Evolutionary conservation across 1,284 basidiomycete species (phyloP), one percentile per base, ranked within the genome.

Genomic region (Moesziomyces parantarcticus): DNA sequence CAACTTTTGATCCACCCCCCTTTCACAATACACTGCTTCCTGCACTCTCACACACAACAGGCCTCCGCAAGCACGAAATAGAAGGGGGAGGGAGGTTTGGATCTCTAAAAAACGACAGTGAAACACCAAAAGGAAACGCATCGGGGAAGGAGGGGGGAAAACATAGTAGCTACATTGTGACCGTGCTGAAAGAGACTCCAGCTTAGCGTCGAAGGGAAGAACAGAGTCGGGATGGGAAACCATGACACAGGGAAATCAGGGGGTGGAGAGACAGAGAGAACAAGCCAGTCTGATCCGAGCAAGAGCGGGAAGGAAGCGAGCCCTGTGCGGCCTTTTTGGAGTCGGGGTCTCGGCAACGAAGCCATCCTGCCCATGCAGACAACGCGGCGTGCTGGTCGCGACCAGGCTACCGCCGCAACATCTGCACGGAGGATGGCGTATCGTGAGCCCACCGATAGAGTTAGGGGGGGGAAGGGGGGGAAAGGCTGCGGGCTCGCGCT

Each of bases 1-100:
- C 57, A 78, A 78, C 65, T 77, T 78, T 39, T 78, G n/a, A n/a
- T n/a, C n/a, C n/a, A 32, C 45, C 10, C 18, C 14, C 22, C 23
- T 23, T 49, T 40, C 48, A 57, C 29, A 36, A 41, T 8, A 13
- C 34, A 45, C 13, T n/a, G n/a, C n/a, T n/a, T n/a, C n/a, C n/a
- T n/a, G n/a, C n/a, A n/a, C n/a, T n/a, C n/a, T n/a, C n/a, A n/a
- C n/a, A n/a, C n/a, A n/a, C n/a, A n/a, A n/a, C n/a, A n/a, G n/a
- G n/a, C n/a, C n/a, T n/a, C n/a, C n/a, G n/a, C n/a, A n/a, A n/a
- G n/a, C n/a, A n/a, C n/a, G n/a, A n/a, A n/a, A n/a, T n/a, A n/a
- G n/a, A 41, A 16, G 16, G 42, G 46, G 21, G 29, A 46, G 50
- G 42, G 26, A 26, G 29, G 29, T 5, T 29, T 29, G 29, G 29